Evolutionary conservation across 2,329 filamentous ascomycete genomes (phyloP), one percentile per base, ranked within the genome.

Genomic region (Colletotrichum endophyticum): DNA sequence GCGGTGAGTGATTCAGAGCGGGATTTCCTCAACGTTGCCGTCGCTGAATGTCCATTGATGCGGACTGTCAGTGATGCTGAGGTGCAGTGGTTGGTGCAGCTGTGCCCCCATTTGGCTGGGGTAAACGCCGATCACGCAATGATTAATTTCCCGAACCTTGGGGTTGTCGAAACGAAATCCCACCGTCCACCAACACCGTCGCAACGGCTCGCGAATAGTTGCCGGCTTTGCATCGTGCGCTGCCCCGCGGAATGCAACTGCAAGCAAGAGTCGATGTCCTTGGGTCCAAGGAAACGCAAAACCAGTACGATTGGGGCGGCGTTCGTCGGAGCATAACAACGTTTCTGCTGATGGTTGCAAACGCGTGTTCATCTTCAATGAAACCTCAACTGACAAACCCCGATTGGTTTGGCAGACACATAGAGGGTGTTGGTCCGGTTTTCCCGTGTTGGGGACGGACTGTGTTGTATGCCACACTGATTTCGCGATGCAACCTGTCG

Each of bases 181-280:
- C 44, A 53, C n/a, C 44, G 12, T 22, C 44, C n/a, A 22, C 44
- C 44, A 53, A 53, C n/a, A 22, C 44, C 44, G 44, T 53, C 44
- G 44, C 44, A 53, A 22, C 1, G 3, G 1, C 44, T 53, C n/a
- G 44, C 44, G 44, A 53, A 53, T 3, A 53, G 44, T 53, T 53
- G 44, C 44, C 44, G n/a, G n/a, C 44, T 53, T 53, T 53, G 1
- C 3, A 22, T 53, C n/a, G n/a, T 53, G 12, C 13, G 44, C 39
- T 53, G n/a, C 44, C n/a, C 44, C n/a, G 44, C 44, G 44, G 44
- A 8, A 5, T 53, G n/a, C 6, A 22, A 13, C 6, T 13, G 11
- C 44, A 53, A 8, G 4, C 1, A 53, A 22, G 1, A 22, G 44
- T 53, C n/a, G n/a, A 5, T 0, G 44, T 12, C n/a, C 8, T 2